Base-by-base conservation (phyloP, 352 stramenopile genomes). In the Chrysophaeum taylorii region DNA sequence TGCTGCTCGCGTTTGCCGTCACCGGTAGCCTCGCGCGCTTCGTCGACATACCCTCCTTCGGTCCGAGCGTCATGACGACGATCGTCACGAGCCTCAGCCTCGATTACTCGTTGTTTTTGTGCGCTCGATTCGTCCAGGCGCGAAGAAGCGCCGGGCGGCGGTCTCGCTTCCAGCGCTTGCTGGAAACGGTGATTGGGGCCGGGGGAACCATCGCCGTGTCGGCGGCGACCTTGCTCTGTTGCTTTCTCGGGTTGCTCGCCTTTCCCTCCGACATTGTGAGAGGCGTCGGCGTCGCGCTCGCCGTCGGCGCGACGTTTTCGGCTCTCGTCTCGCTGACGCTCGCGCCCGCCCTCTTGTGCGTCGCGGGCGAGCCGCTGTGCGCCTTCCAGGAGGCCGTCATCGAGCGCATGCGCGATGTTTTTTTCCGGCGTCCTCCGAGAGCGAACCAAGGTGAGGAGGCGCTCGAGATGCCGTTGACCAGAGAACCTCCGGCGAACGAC, bases 91-190 rank as follows among this genome's bases (percentile, higher is more conserved):
- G 73, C 21, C 76, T 82, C 54, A 68, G 60, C 14, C 72, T 82
- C n/a, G 78, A 82, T 64, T 82, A 82, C 69, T 73, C 67, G 25
- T 69, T 82, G 9, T 82, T 82, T 53, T 42, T 81, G 14, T 52
- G 81, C 38, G 68, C 63, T 4, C 25, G 76, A 50, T 77, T 70
- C 43, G 53, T 76, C 27, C 54, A 76, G 36, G 57, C 57, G 21
- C 33, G 76, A 80, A n/a, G n/a, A n/a, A n/a, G n/a, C n/a, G n/a
- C n/a, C n/a, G n/a, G n/a, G n/a, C n/a, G n/a, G n/a, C n/a, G n/a
- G n/a, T n/a, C n/a, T n/a, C 38, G 50, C 70, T 29, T 18, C 61
- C 35, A 53, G 5, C 45, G 45, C 45, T 12, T 57, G 18, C 18
- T 27, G 18, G 45, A 74, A 57, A 81, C 80, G 69, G 21, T 77